phyloP scores from a whole-genome alignment of 2,329 filamentous ascomycete species.

The Dactylellina parvicollis region DNA sequence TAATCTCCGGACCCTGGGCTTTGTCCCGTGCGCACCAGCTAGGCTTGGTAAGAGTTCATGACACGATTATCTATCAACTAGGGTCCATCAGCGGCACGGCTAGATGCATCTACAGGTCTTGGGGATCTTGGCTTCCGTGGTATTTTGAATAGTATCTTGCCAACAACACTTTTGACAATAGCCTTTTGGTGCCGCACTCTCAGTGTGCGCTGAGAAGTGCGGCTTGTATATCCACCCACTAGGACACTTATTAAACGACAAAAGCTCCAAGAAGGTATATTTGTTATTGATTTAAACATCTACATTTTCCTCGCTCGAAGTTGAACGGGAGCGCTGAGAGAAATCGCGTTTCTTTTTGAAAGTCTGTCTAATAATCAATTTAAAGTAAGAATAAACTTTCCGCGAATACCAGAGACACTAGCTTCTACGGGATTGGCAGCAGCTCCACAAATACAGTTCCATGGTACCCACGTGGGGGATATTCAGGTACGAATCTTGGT shows the following conservation, averaged over 20 bases:
- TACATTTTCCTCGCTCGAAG: too few species aligned
- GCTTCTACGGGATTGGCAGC: neutral
- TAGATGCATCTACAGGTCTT: neutral
- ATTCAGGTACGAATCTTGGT: slow-evolving; percentile 33
- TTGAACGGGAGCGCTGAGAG: too few species aligned
- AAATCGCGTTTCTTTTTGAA: too few species aligned
- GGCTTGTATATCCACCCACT: too few species aligned
- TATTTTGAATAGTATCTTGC: neutral
- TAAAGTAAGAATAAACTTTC: slow-evolving; percentile 20
- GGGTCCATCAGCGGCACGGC: neutral
- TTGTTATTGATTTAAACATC: too few species aligned
- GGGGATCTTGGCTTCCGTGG: neutral
- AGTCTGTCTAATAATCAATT: neutral
- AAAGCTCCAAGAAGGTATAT: too few species aligned
- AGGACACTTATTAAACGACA: too few species aligned
- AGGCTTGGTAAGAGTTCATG: too few species aligned
- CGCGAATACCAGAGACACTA: neutral
- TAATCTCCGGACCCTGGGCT: too few species aligned
- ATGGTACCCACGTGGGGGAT: slow-evolving; percentile 43
- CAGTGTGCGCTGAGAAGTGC: neutral
- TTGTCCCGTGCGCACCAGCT: too few species aligned
- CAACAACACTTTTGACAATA: neutral
- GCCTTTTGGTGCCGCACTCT: neutral
- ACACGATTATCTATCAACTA: too few species aligned
- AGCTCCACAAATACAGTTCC: slow-evolving; percentile 3